Percentiles rank a stretch among this genome's conserved stretches.
Conservation (phyloP, 1,139 yeast genomes). For the Yamadazyma triangularis region DNA sequence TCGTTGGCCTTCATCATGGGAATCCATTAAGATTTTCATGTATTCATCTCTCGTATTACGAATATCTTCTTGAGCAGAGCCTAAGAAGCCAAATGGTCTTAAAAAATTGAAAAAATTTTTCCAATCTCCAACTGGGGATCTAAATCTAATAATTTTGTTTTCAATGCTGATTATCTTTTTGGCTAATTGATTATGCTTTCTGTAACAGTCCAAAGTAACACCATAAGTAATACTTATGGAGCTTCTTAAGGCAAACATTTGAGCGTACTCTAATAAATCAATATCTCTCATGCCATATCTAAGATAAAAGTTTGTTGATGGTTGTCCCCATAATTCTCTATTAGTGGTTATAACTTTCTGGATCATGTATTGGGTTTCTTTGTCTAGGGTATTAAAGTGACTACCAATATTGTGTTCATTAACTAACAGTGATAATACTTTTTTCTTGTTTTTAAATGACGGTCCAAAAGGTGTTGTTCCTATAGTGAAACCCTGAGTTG, state of each 20-base stretch:
- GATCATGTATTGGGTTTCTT: constrained; percentile 33
- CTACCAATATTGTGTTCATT: constrained; percentile 32
- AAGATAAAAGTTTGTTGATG: constrained; percentile 11
- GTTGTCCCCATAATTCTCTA: constrained; percentile 18
- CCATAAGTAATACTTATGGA: constrained; percentile 64
- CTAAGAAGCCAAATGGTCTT: constrained; percentile 23
- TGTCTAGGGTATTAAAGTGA: constrained; percentile 38
- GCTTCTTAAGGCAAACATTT: constrained; percentile 52
- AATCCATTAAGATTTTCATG: constrained; percentile 34
- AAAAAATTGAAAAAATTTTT: constrained; percentile 60
- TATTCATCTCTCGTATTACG: constrained; percentile 51
- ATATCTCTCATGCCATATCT: constrained; percentile 21
- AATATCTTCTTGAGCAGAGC: constrained; percentile 26
- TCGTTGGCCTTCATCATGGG: constrained; percentile 1
- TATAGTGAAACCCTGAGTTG: constrained; percentile 61
- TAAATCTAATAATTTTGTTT: constrained; percentile 53
- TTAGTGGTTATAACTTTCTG: constrained; percentile 19
- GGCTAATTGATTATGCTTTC: constrained; percentile 36
- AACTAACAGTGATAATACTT: constrained; percentile 48
- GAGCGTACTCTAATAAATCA: constrained; percentile 39
- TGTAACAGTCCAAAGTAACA: constrained; percentile 41
- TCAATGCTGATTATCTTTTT: constrained; percentile 60
- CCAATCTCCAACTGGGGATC: constrained; percentile 60
- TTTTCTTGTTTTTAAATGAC: constrained; percentile 50
- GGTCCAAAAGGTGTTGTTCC: constrained; percentile 73